phyloP scores from a whole-genome alignment of 495 filamentous ascomycete species.

The Copromyces sp. region DNA sequence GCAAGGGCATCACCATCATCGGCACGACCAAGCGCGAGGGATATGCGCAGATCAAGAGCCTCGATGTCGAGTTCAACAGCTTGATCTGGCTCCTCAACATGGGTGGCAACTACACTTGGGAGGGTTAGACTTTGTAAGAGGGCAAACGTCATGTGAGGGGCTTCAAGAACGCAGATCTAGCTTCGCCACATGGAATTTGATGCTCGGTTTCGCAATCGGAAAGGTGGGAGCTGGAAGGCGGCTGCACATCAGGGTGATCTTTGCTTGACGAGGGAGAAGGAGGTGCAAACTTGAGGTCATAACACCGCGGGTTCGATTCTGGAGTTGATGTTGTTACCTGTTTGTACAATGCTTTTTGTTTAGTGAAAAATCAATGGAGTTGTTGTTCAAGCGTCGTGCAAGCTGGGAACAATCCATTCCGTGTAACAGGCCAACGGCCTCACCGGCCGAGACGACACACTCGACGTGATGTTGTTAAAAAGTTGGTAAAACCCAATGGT shows the following conservation, averaged over 20 bases:
- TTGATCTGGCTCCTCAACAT: conserved; percentile 29
- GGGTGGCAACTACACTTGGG: conserved; percentile 27
- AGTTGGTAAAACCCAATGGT: background rate
- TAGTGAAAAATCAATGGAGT: background rate
- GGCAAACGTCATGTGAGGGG: background rate
- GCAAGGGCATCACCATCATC: conserved; percentile 25
- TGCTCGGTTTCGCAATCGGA: background rate
- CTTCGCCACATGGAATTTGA: background rate
- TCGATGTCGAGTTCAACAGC: conserved; percentile 30
- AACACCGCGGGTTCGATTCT: background rate
- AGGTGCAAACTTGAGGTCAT: background rate
- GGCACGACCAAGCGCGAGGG: conserved; percentile 21
- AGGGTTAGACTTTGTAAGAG: conserved; percentile 12
- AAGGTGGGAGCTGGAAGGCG: background rate
- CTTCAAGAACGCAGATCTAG: background rate
- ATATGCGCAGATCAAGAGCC: conserved; percentile 21
- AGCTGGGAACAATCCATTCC: background rate
- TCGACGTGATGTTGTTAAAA: background rate
- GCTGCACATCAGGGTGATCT: background rate
- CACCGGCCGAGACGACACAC: background rate
- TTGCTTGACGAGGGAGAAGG: background rate
- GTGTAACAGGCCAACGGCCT: background rate
- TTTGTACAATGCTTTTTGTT: background rate
- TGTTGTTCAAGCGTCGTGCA: background rate
- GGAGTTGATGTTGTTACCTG: background rate